Conservation (phyloP, 2,329 filamentous ascomycete species). For the Chrysosporium queenslandicum region DNA sequence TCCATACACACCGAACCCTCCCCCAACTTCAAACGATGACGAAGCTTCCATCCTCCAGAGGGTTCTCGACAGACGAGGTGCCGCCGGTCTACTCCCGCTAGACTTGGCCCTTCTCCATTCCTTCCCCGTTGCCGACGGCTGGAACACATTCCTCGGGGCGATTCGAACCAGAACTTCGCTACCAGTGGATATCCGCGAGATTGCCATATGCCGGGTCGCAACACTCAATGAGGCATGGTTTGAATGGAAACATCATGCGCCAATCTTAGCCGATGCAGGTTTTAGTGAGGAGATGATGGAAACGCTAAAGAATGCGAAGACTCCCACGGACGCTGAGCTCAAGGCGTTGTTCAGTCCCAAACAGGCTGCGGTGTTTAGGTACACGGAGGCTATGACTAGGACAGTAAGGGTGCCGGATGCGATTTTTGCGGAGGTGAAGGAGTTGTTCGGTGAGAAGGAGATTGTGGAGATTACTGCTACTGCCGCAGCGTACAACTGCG, state of each 20-base stretch:
- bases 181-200: constrained; percentile 52
- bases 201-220: constrained; percentile 72
- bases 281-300: constrained; percentile 42
- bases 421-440: constrained; percentile 55
- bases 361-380: constrained; percentile 60
- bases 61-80: constrained; percentile 43
- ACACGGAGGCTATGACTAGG: constrained; percentile 76
- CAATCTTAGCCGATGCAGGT: constrained; percentile 54
- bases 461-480: constrained; percentile 74
- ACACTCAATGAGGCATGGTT: constrained; percentile 74
- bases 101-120: constrained; percentile 47
- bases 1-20: constrained; percentile 44
- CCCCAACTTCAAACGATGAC: constrained; percentile 36
- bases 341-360: constrained; percentile 42
- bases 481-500: constrained; percentile 72
- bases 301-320: constrained; percentile 36
- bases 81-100: constrained; percentile 42
- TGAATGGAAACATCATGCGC: constrained; percentile 72
- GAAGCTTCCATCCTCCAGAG: constrained; percentile 44
- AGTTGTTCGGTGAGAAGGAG: constrained; percentile 56
- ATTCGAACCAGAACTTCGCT: constrained; percentile 46
- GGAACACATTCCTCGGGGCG: constrained; percentile 49
- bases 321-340: constrained; percentile 23
- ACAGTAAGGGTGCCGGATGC: constrained; percentile 58
- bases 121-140: constrained; percentile 48